Conservation (phyloP, 768 basidiomycete genomes). For the Coprinopsis sp. region DNA sequence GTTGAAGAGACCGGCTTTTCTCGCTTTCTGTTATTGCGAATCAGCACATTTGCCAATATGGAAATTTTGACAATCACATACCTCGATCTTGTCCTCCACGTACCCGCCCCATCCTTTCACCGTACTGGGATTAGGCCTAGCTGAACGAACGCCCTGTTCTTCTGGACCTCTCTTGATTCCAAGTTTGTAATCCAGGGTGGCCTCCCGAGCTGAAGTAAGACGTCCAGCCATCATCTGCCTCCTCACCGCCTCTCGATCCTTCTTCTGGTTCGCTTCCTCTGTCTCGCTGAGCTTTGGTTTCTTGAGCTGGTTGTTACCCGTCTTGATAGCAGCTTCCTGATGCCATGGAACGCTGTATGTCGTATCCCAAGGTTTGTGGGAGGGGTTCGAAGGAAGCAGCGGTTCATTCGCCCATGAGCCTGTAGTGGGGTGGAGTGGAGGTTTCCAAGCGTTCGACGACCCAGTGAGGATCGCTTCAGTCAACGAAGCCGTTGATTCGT, state of each 20-base stretch:
- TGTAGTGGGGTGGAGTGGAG: constrained; percentile 15
- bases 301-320: constrained; percentile 28
- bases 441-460: constrained; percentile 11
- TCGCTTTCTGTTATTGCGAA: constrained; percentile 53
- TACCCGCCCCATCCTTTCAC: constrained; percentile 73
- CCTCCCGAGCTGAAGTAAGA: constrained; percentile 61
- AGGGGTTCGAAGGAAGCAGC: constrained; percentile 49
- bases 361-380: constrained; percentile 68
- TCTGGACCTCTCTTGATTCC: constrained; percentile 35
- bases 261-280: constrained; percentile 25
- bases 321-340: constrained; percentile 45
- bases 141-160: constrained; percentile 13
- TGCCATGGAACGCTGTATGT: constrained; percentile 60
- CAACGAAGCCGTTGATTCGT: constrained; percentile 1
- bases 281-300: background rate
- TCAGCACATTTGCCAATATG: background rate
- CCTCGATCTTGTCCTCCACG: constrained; percentile 80
- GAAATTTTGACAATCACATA: constrained; percentile 20
- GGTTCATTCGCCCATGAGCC: constrained; percentile 48
- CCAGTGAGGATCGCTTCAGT: constrained; percentile 13
- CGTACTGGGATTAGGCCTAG: constrained; percentile 49
- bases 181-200: constrained; percentile 71
- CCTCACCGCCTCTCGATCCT: constrained; percentile 48
- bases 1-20: constrained; percentile 65
- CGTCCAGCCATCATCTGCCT: constrained; percentile 50